Percentiles rank a stretch among this genome's conserved stretches.
These are phyloP conservation scores for Komagataea norvegica DNA, from an alignment of 1,139 yeast species.

Conservation along the genomic window DNA sequence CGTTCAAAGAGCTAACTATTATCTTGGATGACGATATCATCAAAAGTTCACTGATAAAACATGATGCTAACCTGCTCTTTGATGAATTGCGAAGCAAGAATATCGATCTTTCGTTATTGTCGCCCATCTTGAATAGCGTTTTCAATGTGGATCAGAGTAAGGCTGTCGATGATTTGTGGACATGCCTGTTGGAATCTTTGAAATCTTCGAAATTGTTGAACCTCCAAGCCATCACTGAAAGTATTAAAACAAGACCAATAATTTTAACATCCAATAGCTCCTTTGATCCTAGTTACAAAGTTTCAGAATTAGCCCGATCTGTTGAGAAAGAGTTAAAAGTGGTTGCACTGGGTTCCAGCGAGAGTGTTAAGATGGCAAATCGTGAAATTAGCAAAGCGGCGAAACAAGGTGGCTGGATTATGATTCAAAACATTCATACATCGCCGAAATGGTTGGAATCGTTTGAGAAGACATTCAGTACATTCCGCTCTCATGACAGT, in stretches of 20 bases:
- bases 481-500: constrained; percentile 11
- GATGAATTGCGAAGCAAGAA: neutral
- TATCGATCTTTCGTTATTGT: no score
- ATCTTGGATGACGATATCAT: neutral
- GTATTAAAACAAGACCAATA: constrained; percentile 24
- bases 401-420: constrained; percentile 56
- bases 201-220: constrained; percentile 7
- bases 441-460: constrained; percentile 58
- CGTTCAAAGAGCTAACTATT: constrained; percentile 13
- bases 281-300: constrained; percentile 58
- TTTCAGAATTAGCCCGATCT: constrained; percentile 41
- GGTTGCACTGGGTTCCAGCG: constrained; percentile 74
- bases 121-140: no score
- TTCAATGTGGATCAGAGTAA: no score
- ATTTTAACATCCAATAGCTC: constrained; percentile 59
- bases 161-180: no score
- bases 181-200: neutral
- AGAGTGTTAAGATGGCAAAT: constrained; percentile 56
- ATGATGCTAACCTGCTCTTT: neutral
- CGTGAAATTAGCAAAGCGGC: constrained; percentile 45
- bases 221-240: constrained; percentile 11
- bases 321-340: constrained; percentile 21
- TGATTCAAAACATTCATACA: constrained; percentile 76
- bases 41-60: neutral
- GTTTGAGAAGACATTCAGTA: constrained; percentile 39